Conservation (phyloP, 805 yeast genomes). For the Metschnikowia colocasiae region DNA sequence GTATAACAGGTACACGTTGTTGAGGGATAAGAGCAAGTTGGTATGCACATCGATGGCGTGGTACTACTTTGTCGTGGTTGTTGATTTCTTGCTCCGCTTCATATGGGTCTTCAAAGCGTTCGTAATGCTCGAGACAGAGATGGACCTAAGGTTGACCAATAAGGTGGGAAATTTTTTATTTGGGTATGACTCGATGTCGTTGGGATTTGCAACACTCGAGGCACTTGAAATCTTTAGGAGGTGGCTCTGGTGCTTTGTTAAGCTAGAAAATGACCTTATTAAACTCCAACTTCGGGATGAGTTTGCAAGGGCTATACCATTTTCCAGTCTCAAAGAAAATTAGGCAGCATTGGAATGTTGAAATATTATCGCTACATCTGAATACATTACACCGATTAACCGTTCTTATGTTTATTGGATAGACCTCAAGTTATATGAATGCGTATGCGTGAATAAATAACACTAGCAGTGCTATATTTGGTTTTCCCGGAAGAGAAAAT, state of each 20-base stretch:
- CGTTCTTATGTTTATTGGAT: not conserved
- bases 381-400: not conserved
- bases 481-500: not conserved
- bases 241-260: constrained; percentile 84
- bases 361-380: not conserved
- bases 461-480: not conserved
- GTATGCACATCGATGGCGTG: constrained; percentile 27
- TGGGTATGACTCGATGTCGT: constrained; percentile 39
- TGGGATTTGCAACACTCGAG: constrained; percentile 67
- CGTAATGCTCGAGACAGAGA: constrained; percentile 28
- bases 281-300: constrained; percentile 25
- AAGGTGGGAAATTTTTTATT: constrained; percentile 26
- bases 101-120: constrained; percentile 67
- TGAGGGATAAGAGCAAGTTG: constrained; percentile 21
- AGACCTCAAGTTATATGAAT: constrained; percentile 2
- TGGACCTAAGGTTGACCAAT: constrained; percentile 14
- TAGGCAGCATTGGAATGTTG: not conserved
- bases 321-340: constrained; percentile 10
- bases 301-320: constrained; percentile 15
- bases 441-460: not conserved
- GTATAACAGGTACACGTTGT: constrained; percentile 8
- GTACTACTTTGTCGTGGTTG: constrained; percentile 54
- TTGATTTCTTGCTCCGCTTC: constrained; percentile 68
- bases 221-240: constrained; percentile 75
- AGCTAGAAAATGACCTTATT: constrained; percentile 72